Evolutionary conservation across 225 moss, liverwort and hornwort genomes (phyloP).

Genomic region (Pleurozium schreberi): DNA sequence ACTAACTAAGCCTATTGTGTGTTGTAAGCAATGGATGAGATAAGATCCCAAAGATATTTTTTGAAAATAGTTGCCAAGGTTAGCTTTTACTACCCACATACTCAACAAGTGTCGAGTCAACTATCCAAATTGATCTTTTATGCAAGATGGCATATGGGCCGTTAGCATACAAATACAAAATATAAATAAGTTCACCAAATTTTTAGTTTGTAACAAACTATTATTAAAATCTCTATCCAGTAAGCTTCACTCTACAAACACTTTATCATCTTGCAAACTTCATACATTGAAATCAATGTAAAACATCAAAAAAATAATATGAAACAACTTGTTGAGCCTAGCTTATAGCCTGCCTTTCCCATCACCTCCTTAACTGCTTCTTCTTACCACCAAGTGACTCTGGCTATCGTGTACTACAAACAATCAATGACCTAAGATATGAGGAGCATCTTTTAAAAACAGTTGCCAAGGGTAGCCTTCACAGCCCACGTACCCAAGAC

Average conservation of each 20-base stretch:
- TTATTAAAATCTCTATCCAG: not conserved
- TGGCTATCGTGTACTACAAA: fast-evolving
- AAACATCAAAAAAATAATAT: not conserved
- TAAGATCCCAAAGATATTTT: not conserved
- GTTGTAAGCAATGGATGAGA: not conserved
- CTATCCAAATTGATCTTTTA: not conserved
- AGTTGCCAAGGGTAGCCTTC: no score
- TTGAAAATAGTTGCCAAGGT: not conserved
- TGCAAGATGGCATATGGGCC: no score
- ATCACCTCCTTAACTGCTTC: not conserved
- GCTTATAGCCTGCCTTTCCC: not conserved
- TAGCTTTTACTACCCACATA: not conserved
- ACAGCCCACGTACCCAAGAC: fast-evolving
- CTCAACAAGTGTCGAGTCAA: not conserved
- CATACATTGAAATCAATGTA: not conserved
- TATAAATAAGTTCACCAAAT: not conserved
- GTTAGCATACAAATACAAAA: no score
- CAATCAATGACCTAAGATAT: not conserved
- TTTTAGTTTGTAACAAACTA: fast-evolving
- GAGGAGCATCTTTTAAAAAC: not conserved
- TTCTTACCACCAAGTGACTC: fast-evolving
- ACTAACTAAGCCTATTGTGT: not conserved
- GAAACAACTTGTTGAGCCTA: not conserved
- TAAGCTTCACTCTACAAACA: not conserved
- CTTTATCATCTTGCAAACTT: not conserved